Conservation (phyloP, 139 green algal genomes). For the Choricystis sp. region DNA sequence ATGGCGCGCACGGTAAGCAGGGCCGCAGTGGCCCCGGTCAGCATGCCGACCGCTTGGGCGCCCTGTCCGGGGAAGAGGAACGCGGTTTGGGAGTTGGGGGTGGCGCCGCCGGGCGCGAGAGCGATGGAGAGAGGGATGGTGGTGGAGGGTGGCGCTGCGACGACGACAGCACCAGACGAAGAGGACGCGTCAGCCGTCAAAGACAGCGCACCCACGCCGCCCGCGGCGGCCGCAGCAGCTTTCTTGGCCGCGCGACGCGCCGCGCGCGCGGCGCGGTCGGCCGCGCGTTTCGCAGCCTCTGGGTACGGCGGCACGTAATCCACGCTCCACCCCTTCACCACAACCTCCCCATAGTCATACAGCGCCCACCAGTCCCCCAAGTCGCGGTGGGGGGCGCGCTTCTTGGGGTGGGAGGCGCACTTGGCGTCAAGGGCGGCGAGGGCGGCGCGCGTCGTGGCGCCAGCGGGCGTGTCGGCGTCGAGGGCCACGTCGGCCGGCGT, state of each 20-base stretch:
- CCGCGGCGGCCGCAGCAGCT: slow-evolving; percentile 2
- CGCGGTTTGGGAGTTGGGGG: slow-evolving; percentile 19
- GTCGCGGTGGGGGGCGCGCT: slow-evolving; percentile 49
- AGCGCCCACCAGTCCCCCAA: slow-evolving; percentile 82
- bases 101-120: slow-evolving; percentile 2
- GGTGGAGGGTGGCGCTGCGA: not conserved
- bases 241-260: slow-evolving; percentile 15
- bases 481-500: slow-evolving; percentile 35
- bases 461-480: slow-evolving; percentile 24
- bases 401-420: slow-evolving; percentile 51
- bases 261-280: slow-evolving; percentile 16
- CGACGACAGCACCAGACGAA: too few species aligned
- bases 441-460: not conserved
- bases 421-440: slow-evolving; percentile 55
- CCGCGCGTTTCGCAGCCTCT: slow-evolving; percentile 33
- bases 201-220: too few species aligned
- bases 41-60: slow-evolving; percentile 79
- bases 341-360: slow-evolving; percentile 81
- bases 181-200: too few species aligned
- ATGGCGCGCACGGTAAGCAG: slow-evolving; percentile 63
- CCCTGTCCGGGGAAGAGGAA: slow-evolving; percentile 86
- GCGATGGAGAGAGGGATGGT: not conserved
- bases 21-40: slow-evolving; percentile 21
- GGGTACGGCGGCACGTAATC: slow-evolving; percentile 64
- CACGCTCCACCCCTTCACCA: slow-evolving; percentile 43